Evolutionary conservation across 352 stramenopile species (phyloP).

Genomic region (Phytophthora europaea): DNA sequence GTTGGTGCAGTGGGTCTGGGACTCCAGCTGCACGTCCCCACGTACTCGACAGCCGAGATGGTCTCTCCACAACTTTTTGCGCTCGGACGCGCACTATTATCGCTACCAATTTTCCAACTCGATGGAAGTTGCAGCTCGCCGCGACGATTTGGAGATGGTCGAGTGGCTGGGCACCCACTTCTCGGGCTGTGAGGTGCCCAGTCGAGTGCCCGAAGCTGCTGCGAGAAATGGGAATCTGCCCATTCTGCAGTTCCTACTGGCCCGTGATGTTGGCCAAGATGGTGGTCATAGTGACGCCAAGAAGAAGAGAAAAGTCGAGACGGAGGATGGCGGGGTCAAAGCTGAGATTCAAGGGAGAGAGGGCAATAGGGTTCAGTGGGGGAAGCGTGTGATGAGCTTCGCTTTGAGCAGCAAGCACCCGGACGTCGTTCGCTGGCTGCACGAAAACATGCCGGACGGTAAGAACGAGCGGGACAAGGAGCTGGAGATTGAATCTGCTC

Average conservation of each 20-base stretch:
- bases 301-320: constrained; percentile 15
- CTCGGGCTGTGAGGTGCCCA: not conserved
- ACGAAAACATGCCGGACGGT: not conserved
- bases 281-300: no score
- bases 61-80: not conserved
- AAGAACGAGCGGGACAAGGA: not conserved
- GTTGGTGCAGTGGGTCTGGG: constrained; percentile 1
- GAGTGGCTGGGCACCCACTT: not conserved
- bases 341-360: not conserved
- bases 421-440: not conserved
- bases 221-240: not conserved
- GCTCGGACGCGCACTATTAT: not conserved
- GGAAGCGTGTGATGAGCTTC: not conserved
- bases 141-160: not conserved
- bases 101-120: not conserved
- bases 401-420: not conserved
- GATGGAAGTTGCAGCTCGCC: not conserved
- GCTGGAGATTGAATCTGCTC: not conserved
- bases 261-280: not conserved
- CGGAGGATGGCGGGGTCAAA: not conserved
- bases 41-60: not conserved
- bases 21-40: not conserved
- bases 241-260: not conserved
- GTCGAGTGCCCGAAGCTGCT: not conserved
- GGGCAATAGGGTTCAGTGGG: constrained; percentile 7